These are phyloP conservation scores for Teratosphaeria gauchensis DNA, from an alignment of 2,329 filamentous ascomycete species.

Conservation along the genomic window DNA sequence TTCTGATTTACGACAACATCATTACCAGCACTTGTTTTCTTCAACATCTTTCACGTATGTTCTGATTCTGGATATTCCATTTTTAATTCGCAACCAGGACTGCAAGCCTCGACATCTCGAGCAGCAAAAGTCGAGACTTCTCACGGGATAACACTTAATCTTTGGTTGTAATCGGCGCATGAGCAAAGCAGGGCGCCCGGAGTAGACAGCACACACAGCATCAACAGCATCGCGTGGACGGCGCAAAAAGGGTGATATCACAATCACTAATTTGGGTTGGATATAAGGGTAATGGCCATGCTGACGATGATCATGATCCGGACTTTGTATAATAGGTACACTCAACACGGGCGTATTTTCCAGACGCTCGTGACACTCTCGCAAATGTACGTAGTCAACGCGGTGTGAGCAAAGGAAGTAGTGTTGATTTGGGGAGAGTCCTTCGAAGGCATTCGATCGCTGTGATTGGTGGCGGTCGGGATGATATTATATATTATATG, in stretches of 20 bases:
- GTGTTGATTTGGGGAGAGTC: too few species aligned
- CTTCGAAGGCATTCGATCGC: background rate
- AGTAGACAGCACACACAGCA: background rate
- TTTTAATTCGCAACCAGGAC: background rate
- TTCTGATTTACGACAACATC: background rate
- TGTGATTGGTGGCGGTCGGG: background rate
- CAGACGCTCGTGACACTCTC: background rate
- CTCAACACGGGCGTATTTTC: background rate
- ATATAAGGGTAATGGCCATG: background rate
- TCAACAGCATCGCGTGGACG: background rate
- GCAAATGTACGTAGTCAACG: background rate
- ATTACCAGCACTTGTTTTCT: background rate
- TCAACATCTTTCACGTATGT: background rate
- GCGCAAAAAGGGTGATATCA: background rate
- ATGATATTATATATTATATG: background rate
- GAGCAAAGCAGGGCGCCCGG: background rate
- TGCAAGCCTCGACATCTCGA: background rate
- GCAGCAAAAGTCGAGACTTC: background rate
- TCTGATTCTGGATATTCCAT: background rate
- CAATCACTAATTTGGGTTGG: background rate
- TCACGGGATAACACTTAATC: background rate
- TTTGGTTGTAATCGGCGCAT: background rate
- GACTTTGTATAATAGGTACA: background rate
- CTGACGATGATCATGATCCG: background rate
- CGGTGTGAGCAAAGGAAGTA: background rate